Percentiles rank a stretch among this genome's conserved stretches.
These are phyloP conservation scores for Clonostachys sp. DNA, from an alignment of 2,329 filamentous ascomycete genomes.

Conservation along the genomic window DNA sequence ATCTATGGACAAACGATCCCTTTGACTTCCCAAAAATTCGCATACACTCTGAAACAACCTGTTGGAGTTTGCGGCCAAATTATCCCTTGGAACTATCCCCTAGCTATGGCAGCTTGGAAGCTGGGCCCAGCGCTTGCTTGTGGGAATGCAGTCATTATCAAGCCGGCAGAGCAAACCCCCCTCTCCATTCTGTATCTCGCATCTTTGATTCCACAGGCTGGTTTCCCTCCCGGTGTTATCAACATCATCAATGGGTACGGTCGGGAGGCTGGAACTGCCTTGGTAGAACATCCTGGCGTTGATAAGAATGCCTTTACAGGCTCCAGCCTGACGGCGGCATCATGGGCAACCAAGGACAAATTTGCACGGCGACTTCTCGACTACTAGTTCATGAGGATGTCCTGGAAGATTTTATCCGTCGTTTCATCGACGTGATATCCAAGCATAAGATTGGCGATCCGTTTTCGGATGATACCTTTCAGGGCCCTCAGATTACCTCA, in stretches of 20 bases:
- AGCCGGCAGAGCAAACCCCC: constrained; percentile 57
- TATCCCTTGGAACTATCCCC: constrained; percentile 72
- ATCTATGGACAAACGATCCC: constrained; percentile 66
- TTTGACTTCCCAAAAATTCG: constrained; percentile 56
- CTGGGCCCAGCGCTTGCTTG: constrained; percentile 60
- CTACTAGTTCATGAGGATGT: constrained; percentile 50
- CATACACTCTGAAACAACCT: constrained; percentile 65
- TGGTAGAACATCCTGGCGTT: constrained; percentile 58
- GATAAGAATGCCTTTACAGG: constrained; percentile 74
- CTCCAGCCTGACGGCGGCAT: constrained; percentile 49
- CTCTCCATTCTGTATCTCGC: constrained; percentile 56
- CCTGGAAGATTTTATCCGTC: constrained; percentile 52
- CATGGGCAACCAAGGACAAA: constrained; percentile 49
- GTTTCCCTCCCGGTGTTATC: constrained; percentile 68
- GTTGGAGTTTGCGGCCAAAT: constrained; percentile 65
- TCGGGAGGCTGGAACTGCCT: constrained; percentile 57
- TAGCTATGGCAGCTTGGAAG: constrained; percentile 30
- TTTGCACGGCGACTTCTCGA: constrained; percentile 51
- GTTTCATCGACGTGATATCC: constrained; percentile 46
- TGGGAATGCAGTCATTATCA: constrained; percentile 55
- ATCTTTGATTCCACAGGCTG: constrained; percentile 60
- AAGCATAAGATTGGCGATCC: constrained; percentile 21
- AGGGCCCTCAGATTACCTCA: constrained; percentile 42
- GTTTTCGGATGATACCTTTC: constrained; percentile 18
- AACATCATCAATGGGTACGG: constrained; percentile 68